phyloP scores from a whole-genome alignment of 2,329 filamentous ascomycete genomes.

The Ascochyta clinopodiicola region DNA sequence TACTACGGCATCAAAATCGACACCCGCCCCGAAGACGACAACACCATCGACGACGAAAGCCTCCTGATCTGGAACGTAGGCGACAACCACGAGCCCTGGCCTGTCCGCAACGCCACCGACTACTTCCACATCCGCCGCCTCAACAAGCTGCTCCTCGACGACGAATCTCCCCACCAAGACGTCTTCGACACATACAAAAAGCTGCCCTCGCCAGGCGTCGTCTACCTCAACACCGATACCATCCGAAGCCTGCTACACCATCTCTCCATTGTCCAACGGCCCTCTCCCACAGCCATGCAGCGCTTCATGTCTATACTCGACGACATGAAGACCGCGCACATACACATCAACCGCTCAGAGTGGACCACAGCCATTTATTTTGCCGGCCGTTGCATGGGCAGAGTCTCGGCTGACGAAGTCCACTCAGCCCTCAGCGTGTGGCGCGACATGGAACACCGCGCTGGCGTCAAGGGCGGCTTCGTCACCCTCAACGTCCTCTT shows the following conservation, averaged over 20 bases:
- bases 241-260: conserved; percentile 71
- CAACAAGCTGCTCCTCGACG: conserved; percentile 51
- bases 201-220: conserved; percentile 61
- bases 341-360: conserved; percentile 70
- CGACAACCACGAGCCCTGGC: conserved; percentile 43
- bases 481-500: conserved; percentile 96
- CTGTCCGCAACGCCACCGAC: conserved; percentile 40
- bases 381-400: conserved; percentile 73
- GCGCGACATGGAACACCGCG: conserved; percentile 85
- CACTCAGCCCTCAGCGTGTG: conserved; percentile 77
- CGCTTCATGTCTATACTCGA: conserved; percentile 84
- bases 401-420: conserved; percentile 64
- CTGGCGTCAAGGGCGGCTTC: conserved; percentile 68
- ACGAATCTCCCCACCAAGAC: conserved; percentile 53
- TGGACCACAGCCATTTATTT: conserved; percentile 89
- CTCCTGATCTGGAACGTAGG: conserved; percentile 42
- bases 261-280: conserved; percentile 68
- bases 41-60: conserved; percentile 35
- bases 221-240: conserved; percentile 56
- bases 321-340: conserved; percentile 77
- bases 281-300: conserved; percentile 66
- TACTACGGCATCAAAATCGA: conserved; percentile 50
- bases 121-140: conserved; percentile 43
- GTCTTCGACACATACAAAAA: conserved; percentile 61
- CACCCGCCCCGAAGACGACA: conserved; percentile 32